These are phyloP conservation scores for Aspergillus arachidicola DNA, from an alignment of 2,329 filamentous ascomycete genomes.

Conservation along the genomic window DNA sequence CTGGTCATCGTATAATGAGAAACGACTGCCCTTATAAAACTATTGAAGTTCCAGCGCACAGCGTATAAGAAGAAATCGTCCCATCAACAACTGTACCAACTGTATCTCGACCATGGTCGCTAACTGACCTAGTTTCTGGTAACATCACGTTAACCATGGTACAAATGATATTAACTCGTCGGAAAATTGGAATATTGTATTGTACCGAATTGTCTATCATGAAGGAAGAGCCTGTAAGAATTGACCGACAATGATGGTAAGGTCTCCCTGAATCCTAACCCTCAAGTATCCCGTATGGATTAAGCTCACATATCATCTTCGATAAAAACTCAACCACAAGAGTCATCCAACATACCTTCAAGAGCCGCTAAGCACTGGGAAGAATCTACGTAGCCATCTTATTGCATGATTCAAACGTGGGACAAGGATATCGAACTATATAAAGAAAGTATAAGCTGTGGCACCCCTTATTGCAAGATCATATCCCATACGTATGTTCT, in stretches of 20 bases:
- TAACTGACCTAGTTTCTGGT: background rate
- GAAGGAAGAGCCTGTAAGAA: background rate
- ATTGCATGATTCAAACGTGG: too few relatives aligned
- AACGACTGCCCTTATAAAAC: background rate
- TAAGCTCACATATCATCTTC: too few relatives aligned
- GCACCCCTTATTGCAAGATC: background rate
- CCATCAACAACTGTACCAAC: background rate
- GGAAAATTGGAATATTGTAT: background rate
- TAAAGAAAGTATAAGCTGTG: too few relatives aligned
- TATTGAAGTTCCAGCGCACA: background rate
- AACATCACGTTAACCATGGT: background rate
- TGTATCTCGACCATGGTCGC: background rate
- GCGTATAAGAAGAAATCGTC: background rate
- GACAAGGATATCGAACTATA: too few relatives aligned
- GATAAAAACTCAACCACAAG: too few relatives aligned
- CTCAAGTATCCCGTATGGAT: too few relatives aligned
- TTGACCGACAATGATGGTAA: background rate
- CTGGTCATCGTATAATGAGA: background rate
- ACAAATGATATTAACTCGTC: background rate
- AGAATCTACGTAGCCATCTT: too few relatives aligned
- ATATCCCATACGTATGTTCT: background rate
- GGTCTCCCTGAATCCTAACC: too few relatives aligned
- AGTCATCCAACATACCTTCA: too few relatives aligned
- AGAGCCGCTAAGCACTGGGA: too few relatives aligned
- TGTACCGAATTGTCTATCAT: background rate